Percentiles rank a stretch among this genome's conserved stretches.
Conservation (phyloP, 306 rosid species). For the Luffa acutangula region DNA sequence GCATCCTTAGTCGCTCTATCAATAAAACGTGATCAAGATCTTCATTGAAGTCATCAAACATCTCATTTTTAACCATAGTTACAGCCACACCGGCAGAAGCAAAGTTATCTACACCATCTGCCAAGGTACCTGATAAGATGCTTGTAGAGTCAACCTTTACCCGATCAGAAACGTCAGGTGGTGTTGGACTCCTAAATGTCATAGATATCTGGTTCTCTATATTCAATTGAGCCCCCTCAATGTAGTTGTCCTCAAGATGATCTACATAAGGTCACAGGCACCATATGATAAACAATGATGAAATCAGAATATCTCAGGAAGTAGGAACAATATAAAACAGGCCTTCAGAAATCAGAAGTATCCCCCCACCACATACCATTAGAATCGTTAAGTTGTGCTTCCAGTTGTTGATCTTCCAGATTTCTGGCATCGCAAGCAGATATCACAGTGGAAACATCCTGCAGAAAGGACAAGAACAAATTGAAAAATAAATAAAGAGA, state of each 20-base stretch:
- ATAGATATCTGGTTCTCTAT: neutral
- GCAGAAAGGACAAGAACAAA: neutral
- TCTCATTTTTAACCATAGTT: slow-evolving; percentile 30
- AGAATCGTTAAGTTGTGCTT: neutral
- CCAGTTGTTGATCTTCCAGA: slow-evolving; percentile 7
- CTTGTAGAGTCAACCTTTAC: slow-evolving; percentile 30
- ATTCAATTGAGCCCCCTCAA: neutral
- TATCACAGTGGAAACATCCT: slow-evolving; percentile 14
- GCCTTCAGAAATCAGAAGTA: neutral
- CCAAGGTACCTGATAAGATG: slow-evolving; percentile 17
- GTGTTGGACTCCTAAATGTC: neutral
- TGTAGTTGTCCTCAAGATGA: slow-evolving; percentile 5
- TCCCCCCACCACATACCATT: neutral
- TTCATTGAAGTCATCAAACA: slow-evolving; percentile 14
- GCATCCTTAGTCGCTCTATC: slow-evolving; percentile 59
- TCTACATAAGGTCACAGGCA: slow-evolving; percentile 10
- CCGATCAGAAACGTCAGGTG: slow-evolving; percentile 17
- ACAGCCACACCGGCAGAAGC: slow-evolving; percentile 22
- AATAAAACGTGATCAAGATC: slow-evolving; percentile 57
- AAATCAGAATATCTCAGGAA: neutral
- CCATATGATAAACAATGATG: slow-evolving; percentile 13
- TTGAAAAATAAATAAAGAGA: neutral
- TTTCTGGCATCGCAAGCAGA: slow-evolving; percentile 11
- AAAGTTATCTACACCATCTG: slow-evolving; percentile 18
- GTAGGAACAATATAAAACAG: neutral